Percentiles rank a stretch among this genome's conserved stretches.
These are phyloP conservation scores for Lepidium campestre DNA, from an alignment of 441 rosid species.

Conservation along the genomic window DNA sequence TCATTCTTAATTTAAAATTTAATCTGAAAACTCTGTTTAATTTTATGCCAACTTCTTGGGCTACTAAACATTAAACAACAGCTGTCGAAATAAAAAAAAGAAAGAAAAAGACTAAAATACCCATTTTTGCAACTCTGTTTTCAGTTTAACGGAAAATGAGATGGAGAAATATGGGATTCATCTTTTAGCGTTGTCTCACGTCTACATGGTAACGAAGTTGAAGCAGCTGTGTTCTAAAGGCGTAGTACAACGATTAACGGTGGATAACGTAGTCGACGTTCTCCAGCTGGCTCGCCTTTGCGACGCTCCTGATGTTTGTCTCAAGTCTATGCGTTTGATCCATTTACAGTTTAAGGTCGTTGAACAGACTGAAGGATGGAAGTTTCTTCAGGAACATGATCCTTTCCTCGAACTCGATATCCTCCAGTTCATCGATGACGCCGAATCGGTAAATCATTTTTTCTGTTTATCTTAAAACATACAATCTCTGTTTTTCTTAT, in stretches of 20 bases:
- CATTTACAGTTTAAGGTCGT: constrained; percentile 44
- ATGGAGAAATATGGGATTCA: constrained; percentile 72
- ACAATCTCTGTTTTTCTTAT: neutral
- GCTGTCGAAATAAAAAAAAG: neutral
- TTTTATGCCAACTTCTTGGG: neutral
- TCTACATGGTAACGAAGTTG: constrained; percentile 60
- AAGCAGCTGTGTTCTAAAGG: constrained; percentile 59
- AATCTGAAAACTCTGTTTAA: neutral
- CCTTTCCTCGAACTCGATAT: constrained; percentile 74
- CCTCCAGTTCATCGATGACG: constrained; percentile 76
- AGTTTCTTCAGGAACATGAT: constrained; percentile 71
- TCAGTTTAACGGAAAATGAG: constrained; percentile 57
- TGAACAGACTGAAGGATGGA: constrained; percentile 74
- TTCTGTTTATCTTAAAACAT: neutral
- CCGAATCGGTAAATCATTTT: constrained; percentile 54
- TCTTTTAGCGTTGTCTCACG: constrained; percentile 71
- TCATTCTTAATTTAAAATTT: neutral
- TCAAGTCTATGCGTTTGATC: constrained; percentile 53
- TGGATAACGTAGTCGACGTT: constrained; percentile 66
- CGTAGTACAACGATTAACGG: constrained; percentile 41
- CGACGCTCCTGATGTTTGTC: constrained; percentile 71
- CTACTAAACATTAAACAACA: too few relatives aligned
- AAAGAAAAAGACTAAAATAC: neutral
- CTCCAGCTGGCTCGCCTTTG: constrained; percentile 78
- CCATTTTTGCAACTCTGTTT: neutral